These are phyloP conservation scores for Falciphora oryzae DNA, from an alignment of 2,329 filamentous ascomycete genomes.

Conservation along the genomic window DNA sequence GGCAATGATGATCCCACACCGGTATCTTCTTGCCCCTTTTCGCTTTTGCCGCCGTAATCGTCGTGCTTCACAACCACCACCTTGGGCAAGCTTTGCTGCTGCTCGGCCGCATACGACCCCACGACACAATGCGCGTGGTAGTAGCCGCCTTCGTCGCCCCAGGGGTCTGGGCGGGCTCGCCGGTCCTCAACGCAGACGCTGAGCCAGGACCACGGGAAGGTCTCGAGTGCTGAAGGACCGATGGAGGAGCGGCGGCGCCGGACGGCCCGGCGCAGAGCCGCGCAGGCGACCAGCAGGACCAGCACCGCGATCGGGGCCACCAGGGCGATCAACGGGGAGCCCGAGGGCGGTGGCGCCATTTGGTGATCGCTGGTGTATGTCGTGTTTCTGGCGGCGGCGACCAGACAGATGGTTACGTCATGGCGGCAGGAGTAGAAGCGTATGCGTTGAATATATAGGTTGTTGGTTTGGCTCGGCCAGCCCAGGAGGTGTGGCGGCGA, in stretches of 20 bases:
- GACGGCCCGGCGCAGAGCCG: conserved; percentile 1
- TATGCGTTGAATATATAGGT: background rate
- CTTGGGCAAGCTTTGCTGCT: background rate
- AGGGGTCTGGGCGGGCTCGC: background rate
- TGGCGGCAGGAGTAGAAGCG: background rate
- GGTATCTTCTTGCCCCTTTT: background rate
- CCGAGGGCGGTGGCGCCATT: background rate
- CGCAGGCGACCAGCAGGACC: conserved; percentile 3
- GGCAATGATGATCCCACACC: background rate
- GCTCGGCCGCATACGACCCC: background rate
- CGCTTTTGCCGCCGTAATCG: background rate
- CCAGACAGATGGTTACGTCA: background rate
- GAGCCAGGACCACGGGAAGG: conserved; percentile 6
- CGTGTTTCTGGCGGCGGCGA: background rate
- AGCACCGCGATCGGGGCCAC: background rate
- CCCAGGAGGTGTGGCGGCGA: background rate
- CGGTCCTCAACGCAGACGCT: conserved; percentile 2
- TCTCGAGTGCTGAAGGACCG: background rate
- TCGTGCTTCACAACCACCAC: background rate
- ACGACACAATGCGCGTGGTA: conserved; percentile 1
- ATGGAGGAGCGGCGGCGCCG: background rate
- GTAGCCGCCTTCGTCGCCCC: background rate
- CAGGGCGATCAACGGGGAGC: conserved; percentile 2
- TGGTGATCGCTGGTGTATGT: background rate
- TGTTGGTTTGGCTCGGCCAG: background rate